Base-by-base conservation (phyloP, 129 eudicot species). In the Pseudognaphalium luteoalbum region DNA sequence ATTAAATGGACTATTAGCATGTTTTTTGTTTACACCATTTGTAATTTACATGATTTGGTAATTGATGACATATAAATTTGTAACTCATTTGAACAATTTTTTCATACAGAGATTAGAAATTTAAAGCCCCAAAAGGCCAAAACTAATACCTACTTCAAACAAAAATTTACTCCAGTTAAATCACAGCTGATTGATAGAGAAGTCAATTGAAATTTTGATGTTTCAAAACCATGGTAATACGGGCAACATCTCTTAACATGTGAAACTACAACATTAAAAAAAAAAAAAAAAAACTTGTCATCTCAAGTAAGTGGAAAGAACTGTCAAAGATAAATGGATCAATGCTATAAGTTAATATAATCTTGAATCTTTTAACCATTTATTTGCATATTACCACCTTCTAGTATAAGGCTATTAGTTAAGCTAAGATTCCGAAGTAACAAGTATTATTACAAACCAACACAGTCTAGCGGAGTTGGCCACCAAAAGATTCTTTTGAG, bases 1-100 rank as follows among this genome's bases (percentile, higher is more conserved):
- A 92, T 14, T 92, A 75, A 88, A 52, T 73, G 56, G 66, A 81
- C 72, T 34, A 8, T 25, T 6, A 14, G 29, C 12, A 32, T 74
- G 50, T 65, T 20, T 51, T 59, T 20, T 66, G 39, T 60, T 28
- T 4, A 15, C 22, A 20, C 65, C 4, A 1, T 62, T 76, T 76
- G 56, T 32, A 64, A 62, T 42, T 75, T 50, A 47, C 22, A 47
- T 75, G 62, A 20, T 17, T 33, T 64, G 7, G 64, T 75, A 17
- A 57, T 19, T 25, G 28, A 25, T 25, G 28, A 25, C 28, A 25
- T 25, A 25, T 25, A 25, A 25, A 25, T 25, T 25, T 25, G 10
- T 64, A 64, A 64, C 5, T 64, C 37, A 19, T 5, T 15, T 7
- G 20, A 7, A 63, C 68, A 63, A 30, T 30, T 63, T 10, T 63